phyloP scores from a whole-genome alignment of 2,329 filamentous ascomycete species.

The Aspergillus ibericus region DNA sequence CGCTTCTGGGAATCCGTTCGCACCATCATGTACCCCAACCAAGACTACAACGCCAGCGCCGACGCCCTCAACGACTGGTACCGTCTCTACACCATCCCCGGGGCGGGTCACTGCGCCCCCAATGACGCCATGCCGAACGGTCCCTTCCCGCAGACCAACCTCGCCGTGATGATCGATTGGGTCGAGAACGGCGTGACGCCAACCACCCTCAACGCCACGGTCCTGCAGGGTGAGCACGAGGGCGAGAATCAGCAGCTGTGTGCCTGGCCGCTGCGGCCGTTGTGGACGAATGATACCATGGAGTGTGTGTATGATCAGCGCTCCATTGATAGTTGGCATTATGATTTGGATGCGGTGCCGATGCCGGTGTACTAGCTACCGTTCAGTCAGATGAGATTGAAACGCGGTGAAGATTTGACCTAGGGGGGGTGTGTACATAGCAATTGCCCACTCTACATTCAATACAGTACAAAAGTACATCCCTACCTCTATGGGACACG shows the following conservation, averaged over 20 bases:
- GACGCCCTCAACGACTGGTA: slow-evolving; percentile 55
- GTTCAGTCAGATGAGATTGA: no score
- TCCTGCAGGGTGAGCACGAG: slow-evolving; percentile 29
- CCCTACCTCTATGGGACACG: no score
- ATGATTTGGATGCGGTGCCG: slow-evolving; percentile 12
- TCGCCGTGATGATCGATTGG: slow-evolving; percentile 53
- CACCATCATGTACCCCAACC: slow-evolving; percentile 50
- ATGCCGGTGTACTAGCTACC: background rate
- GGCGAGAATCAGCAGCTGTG: slow-evolving; percentile 37
- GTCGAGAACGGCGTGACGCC: slow-evolving; percentile 52
- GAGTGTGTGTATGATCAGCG: slow-evolving; percentile 15
- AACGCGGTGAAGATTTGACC: no score
- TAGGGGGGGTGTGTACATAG: no score
- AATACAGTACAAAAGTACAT: no score
- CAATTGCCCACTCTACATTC: no score
- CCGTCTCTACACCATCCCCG: slow-evolving; percentile 55
- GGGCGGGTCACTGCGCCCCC: slow-evolving; percentile 53
- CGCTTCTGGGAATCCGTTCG: slow-evolving; percentile 58
- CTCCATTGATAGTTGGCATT: slow-evolving; percentile 18
- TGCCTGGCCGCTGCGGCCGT: slow-evolving; percentile 34
- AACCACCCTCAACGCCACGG: slow-evolving; percentile 45
- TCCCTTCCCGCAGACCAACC: slow-evolving; percentile 48
- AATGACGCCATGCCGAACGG: slow-evolving; percentile 47
- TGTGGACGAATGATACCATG: slow-evolving; percentile 23
- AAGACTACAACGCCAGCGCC: slow-evolving; percentile 40